Evolutionary conservation across 2,329 filamentous ascomycete genomes (phyloP).

Genomic region (Aspergillus fischeri): DNA sequence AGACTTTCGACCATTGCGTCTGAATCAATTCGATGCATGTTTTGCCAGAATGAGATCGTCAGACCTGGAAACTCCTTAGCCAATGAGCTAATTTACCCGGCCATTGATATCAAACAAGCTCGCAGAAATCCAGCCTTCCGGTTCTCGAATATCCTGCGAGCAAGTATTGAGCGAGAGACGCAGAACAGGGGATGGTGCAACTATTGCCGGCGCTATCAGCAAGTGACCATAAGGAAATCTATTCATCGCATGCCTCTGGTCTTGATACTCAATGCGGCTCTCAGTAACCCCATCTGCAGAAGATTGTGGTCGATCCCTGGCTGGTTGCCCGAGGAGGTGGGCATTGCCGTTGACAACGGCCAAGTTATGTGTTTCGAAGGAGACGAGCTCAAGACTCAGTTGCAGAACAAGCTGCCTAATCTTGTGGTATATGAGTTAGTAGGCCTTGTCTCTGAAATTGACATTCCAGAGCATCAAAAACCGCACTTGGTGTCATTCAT

Average conservation of each 20-base stretch:
- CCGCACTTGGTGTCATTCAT: conserved; percentile 88
- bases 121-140: conserved; percentile 48
- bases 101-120: conserved; percentile 48
- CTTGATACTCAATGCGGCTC: conserved; percentile 79
- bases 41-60: conserved; percentile 81
- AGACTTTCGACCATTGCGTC: conserved; percentile 46
- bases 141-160: conserved; percentile 90
- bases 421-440: conserved; percentile 89
- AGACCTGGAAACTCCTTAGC: conserved; percentile 74
- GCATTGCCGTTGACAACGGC: conserved; percentile 83
- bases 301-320: conserved; percentile 79
- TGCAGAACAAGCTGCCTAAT: conserved; percentile 73
- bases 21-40: conserved; percentile 70
- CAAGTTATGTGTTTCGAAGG: conserved; percentile 95
- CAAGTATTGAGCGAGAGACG: conserved; percentile 83
- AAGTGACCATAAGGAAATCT: conserved; percentile 76
- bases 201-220: conserved; percentile 85
- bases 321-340: conserved; percentile 92
- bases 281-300: conserved; percentile 66
- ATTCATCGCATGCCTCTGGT: conserved; percentile 78
- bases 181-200: conserved; percentile 91
- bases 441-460: conserved; percentile 84
- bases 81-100: conserved; percentile 81
- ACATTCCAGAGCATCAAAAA: conserved; percentile 78
- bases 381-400: conserved; percentile 74